Percentiles rank a stretch among this genome's conserved stretches.
Conservation (phyloP, 1,284 basidiomycete genomes). For the Neotropicomus parvogracilis region DNA sequence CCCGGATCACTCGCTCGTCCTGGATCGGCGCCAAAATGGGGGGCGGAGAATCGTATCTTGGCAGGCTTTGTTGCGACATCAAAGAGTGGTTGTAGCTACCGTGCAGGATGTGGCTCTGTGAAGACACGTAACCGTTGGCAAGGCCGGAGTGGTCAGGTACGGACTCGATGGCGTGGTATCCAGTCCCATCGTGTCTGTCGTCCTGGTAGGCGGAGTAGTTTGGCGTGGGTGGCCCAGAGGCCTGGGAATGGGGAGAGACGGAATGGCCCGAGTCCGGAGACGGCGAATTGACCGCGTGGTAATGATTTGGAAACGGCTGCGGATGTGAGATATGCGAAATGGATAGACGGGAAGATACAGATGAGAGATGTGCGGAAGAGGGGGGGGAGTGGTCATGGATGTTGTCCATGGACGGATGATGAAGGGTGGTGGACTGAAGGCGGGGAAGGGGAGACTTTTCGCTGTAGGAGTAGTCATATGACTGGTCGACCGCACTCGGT, state of each 20-base stretch:
- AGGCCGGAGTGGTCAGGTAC: slow-evolving; percentile 29
- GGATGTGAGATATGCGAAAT: slow-evolving; percentile 39
- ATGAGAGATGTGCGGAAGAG: slow-evolving; percentile 30
- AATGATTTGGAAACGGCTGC: slow-evolving; percentile 37
- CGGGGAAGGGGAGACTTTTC: slow-evolving; percentile 32
- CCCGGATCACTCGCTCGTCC: slow-evolving; percentile 39
- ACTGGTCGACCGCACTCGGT: slow-evolving; percentile 21
- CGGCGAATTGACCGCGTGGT: slow-evolving; percentile 34
- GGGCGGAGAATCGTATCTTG: slow-evolving; percentile 49
- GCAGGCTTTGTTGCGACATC: slow-evolving; percentile 26
- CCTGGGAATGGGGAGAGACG: slow-evolving; percentile 45
- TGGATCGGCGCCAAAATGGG: slow-evolving; percentile 55
- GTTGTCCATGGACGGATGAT: slow-evolving; percentile 30
- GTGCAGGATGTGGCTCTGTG: slow-evolving; percentile 35
- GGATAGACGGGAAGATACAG: slow-evolving; percentile 34
- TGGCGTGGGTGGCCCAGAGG: slow-evolving; percentile 47
- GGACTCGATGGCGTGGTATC: slow-evolving; percentile 29
- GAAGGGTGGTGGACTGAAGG: slow-evolving; percentile 26
- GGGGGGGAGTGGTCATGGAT: slow-evolving; percentile 33
- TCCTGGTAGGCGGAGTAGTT: slow-evolving; percentile 46
- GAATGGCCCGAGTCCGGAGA: slow-evolving; percentile 40
- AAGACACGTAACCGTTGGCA: slow-evolving; percentile 31
- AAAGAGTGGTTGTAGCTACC: slow-evolving; percentile 32
- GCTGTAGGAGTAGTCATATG: slow-evolving; percentile 31
- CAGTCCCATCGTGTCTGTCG: slow-evolving; percentile 36